Evolutionary conservation across 2,329 filamentous ascomycete genomes (phyloP), one percentile per base, ranked within the genome.

Genomic region (Ustulina deusta): DNA sequence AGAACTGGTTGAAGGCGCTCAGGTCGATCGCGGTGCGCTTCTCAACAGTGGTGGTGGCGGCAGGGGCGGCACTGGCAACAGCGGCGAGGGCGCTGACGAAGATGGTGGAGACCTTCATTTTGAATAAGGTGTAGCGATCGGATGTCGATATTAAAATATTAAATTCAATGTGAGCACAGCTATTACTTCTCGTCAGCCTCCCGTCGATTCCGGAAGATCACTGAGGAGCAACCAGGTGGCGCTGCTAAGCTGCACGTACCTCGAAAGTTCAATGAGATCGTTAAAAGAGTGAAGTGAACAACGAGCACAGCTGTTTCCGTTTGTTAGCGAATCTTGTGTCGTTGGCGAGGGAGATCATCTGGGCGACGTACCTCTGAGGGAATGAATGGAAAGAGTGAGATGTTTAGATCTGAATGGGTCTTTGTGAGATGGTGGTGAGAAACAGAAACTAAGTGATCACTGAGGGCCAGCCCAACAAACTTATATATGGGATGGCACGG

Each of bases 71-170:
- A 61, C 75, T 71, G 69, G 78, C 82, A 69, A 85, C 74, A 69
- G 83, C 81, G 71, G 83, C 83, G 62, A 85, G 78, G 65, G 79
- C 78, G 75, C 81, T 78, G 74, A 80, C 74, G 77, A 86, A 67
- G 77, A 86, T 74, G 70, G 79, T 80, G 59, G 81, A 76, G 78
- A 80, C 77, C 82, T 85, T 84, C 84, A 86, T 86, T 72, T 81
- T 85, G 81, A 77, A 66, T 46, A 27, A 63, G 71, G 73, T 72
- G 64, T 70, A 72, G 69, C 66, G 73, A 73, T 72, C 71, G 75
- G 71, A 71, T 72, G 63, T 55, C 55, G 70, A 72, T 72, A 79
- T 78, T 79, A 78, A 74, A 76, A 57, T 70, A 77, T 77, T 76
- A 77, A 68, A 71, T 74, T 70, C 73, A 79, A 78, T 71, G 78